A percentile compares a stretch with the other conserved stretches of the same genome.
phyloP scores from a whole-genome alignment of 1,284 basidiomycete genomes.

The Termitomyces sp. region DNA sequence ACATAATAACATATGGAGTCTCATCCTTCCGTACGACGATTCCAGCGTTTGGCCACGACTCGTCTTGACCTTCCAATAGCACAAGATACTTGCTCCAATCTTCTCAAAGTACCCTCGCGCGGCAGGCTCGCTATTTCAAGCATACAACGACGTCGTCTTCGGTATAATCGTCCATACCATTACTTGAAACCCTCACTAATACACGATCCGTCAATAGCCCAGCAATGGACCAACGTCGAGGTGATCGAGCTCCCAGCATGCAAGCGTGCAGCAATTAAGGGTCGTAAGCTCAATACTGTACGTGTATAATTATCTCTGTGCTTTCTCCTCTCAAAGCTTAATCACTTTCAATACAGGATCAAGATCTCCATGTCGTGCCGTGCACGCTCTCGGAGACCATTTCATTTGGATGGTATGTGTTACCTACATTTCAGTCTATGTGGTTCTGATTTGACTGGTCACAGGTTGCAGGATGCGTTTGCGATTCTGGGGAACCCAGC shows the following conservation, averaged over 20 bases:
- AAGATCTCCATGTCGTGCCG: constrained; percentile 52
- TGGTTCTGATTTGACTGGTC: background rate
- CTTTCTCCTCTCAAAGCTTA: background rate
- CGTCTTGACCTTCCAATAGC: constrained; percentile 21
- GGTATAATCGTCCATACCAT: constrained; percentile 28
- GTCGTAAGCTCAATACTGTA: constrained; percentile 52
- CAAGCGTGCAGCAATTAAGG: constrained; percentile 53
- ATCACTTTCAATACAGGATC: constrained; percentile 24
- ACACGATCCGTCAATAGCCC: constrained; percentile 39
- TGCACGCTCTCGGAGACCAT: constrained; percentile 63
- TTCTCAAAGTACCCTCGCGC: constrained; percentile 48
- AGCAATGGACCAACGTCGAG: constrained; percentile 63
- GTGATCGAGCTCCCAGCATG: constrained; percentile 55
- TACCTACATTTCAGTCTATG: background rate
- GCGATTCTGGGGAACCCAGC: constrained; percentile 37
- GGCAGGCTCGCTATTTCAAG: constrained; percentile 49
- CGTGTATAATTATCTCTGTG: constrained; percentile 17
- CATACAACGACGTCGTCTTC: constrained; percentile 56
- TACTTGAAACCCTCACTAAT: background rate
- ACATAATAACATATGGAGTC: constrained; percentile 23
- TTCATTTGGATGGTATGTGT: constrained; percentile 38
- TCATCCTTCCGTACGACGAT: constrained; percentile 27
- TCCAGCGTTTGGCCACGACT: background rate
- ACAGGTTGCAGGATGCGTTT: constrained; percentile 57
- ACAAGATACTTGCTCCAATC: constrained; percentile 30